A percentile compares a stretch with the other conserved stretches of the same genome.
Conservation (phyloP, 2,329 filamentous ascomycete genomes). For the Monosporascus cannonballus region DNA sequence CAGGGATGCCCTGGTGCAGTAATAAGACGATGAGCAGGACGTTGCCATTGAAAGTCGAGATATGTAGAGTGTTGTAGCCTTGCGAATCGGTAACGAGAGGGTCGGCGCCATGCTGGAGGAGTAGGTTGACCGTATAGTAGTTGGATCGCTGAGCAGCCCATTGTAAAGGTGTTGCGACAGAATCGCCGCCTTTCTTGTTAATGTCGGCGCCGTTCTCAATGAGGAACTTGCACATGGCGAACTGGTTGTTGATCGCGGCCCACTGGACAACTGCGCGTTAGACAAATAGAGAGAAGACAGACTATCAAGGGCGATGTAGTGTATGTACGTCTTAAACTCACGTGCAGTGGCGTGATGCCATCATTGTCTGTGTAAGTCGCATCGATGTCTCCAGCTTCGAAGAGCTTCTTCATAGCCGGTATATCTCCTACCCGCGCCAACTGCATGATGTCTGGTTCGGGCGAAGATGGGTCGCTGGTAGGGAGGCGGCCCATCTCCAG, state of each 20-base stretch:
- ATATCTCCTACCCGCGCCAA: constrained; percentile 85
- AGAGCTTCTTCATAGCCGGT: constrained; percentile 79
- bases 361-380: constrained; percentile 83
- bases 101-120: constrained; percentile 87
- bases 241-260: constrained; percentile 98
- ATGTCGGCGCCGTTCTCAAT: constrained; percentile 80
- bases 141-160: constrained; percentile 97
- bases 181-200: constrained; percentile 93
- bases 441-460: constrained; percentile 88
- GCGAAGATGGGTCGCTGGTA: constrained; percentile 28
- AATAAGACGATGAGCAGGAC: constrained; percentile 83
- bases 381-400: constrained; percentile 74
- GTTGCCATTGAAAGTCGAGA: constrained; percentile 95
- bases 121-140: constrained; percentile 91
- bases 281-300: not conserved
- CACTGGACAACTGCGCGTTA: constrained; percentile 51
- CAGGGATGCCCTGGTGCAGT: constrained; percentile 89
- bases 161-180: constrained; percentile 85
- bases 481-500: constrained; percentile 49
- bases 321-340: constrained; percentile 37
- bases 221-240: constrained; percentile 93
- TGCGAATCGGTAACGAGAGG: constrained; percentile 88
- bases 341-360: constrained; percentile 92
- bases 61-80: constrained; percentile 96
- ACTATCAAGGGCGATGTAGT: not conserved